These are phyloP conservation scores for Lactarius indigo DNA, from an alignment of 768 basidiomycete species.

Conservation along the genomic window DNA sequence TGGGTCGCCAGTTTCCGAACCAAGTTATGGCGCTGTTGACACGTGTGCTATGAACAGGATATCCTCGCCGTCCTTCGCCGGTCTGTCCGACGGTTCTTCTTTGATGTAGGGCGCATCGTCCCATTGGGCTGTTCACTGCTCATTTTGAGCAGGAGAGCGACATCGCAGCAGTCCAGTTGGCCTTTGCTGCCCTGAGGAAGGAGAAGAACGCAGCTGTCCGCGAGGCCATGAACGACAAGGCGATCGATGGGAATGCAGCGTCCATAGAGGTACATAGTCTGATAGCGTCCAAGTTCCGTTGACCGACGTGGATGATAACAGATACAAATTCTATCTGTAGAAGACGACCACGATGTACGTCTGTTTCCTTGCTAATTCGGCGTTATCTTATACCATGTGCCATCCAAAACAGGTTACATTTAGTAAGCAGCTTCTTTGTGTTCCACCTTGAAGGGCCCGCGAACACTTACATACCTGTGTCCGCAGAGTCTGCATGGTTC, in stretches of 20 bases:
- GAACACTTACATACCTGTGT: background rate
- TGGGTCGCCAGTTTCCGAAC: background rate
- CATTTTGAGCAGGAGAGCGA: constrained; percentile 12
- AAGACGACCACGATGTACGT: constrained; percentile 13
- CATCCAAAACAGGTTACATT: constrained; percentile 9
- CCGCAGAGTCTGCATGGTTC: constrained; percentile 9
- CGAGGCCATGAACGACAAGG: constrained; percentile 9
- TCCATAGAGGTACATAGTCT: constrained; percentile 5
- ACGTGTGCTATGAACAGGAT: background rate
- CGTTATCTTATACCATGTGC: background rate
- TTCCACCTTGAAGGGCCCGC: background rate
- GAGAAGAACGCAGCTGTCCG: constrained; percentile 5
- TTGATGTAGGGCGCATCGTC: constrained; percentile 4
- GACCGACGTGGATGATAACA: background rate
- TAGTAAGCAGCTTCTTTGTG: background rate
- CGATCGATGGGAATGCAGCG: constrained; percentile 1
- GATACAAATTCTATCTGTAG: constrained; percentile 12
- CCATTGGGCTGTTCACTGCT: background rate
- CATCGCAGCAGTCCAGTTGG: constrained; percentile 5
- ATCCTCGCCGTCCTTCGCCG: constrained; percentile 12
- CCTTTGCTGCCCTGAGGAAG: constrained; percentile 8
- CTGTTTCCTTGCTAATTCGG: background rate
- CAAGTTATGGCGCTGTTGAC: background rate
- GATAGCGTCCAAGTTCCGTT: background rate
- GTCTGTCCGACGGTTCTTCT: constrained; percentile 15